These are phyloP conservation scores for Penicillium maclennaniae DNA, from an alignment of 495 filamentous ascomycete genomes.

Conservation along the genomic window DNA sequence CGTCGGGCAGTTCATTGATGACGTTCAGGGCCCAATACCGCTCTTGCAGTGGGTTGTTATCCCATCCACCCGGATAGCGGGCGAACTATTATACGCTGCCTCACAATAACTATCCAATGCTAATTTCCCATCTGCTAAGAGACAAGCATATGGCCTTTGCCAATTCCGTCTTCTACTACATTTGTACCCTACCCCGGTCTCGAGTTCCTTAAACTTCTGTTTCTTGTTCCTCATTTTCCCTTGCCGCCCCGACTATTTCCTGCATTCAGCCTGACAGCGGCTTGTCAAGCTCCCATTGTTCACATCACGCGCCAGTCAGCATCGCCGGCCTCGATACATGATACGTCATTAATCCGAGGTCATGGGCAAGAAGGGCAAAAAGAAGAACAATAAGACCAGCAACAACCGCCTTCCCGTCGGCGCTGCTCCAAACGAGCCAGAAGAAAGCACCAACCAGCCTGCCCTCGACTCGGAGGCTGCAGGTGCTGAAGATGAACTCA, in stretches of 20 bases:
- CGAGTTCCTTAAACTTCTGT: slow-evolving; percentile 23
- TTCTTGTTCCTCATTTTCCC: slow-evolving; percentile 22
- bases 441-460: slow-evolving; percentile 16
- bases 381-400: slow-evolving; percentile 37
- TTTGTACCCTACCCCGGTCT: slow-evolving; percentile 26
- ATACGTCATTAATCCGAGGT: slow-evolving; percentile 34
- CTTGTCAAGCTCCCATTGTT: slow-evolving; percentile 33
- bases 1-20: slow-evolving; percentile 37
- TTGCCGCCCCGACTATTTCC: slow-evolving; percentile 19
- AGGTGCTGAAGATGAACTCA: slow-evolving; percentile 32
- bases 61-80: slow-evolving; percentile 30
- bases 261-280: slow-evolving; percentile 27
- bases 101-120: slow-evolving; percentile 33
- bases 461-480: slow-evolving; percentile 28
- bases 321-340: slow-evolving; percentile 25
- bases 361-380: slow-evolving; percentile 34
- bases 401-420: slow-evolving; percentile 29
- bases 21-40: slow-evolving; percentile 33
- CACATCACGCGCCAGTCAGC: slow-evolving; percentile 24
- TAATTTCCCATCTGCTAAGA: slow-evolving; percentile 17
- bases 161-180: slow-evolving; percentile 33
- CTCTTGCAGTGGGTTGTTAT: slow-evolving; percentile 24
- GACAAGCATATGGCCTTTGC: slow-evolving; percentile 31
- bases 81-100: slow-evolving; percentile 43
- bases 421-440: slow-evolving; percentile 22